Evolutionary conservation across 805 yeast genomes (phyloP).

Genomic region (Lachancea waltii): DNA sequence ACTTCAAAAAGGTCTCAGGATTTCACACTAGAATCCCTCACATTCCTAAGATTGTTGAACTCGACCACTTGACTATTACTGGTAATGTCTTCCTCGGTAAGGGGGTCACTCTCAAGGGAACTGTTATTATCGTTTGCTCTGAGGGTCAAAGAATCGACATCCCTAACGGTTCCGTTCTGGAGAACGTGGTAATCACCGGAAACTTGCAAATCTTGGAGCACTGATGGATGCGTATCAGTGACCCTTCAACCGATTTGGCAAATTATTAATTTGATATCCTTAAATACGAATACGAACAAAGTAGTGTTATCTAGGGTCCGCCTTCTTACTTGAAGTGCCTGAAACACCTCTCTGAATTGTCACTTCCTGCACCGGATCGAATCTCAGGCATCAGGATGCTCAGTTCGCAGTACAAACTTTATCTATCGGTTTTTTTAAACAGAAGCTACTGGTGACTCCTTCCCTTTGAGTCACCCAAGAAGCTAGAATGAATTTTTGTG

Average conservation of each 20-base stretch:
- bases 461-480: too few relatives aligned
- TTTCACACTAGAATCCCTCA: conserved; percentile 88
- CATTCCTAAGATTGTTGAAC: conserved; percentile 92
- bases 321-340: too few relatives aligned
- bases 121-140: conserved; percentile 94
- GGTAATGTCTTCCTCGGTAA: conserved; percentile 93
- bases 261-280: not conserved
- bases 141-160: conserved; percentile 96
- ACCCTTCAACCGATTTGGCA: not conserved
- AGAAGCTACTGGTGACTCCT: too few relatives aligned
- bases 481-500: too few relatives aligned
- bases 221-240: conserved; percentile 27
- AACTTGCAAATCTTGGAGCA: conserved; percentile 92
- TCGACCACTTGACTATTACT: conserved; percentile 95
- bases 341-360: not conserved
- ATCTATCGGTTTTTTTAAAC: too few relatives aligned
- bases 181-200: conserved; percentile 96
- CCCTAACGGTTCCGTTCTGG: conserved; percentile 92
- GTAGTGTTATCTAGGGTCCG: too few relatives aligned
- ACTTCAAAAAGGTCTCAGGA: conserved; percentile 89
- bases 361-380: too few relatives aligned
- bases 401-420: too few relatives aligned
- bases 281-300: too few relatives aligned
- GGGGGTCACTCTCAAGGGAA: conserved; percentile 87
- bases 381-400: too few relatives aligned